Evolutionary conservation across 2,329 filamentous ascomycete genomes (phyloP).

Genomic region (Colletotrichum paranaense): DNA sequence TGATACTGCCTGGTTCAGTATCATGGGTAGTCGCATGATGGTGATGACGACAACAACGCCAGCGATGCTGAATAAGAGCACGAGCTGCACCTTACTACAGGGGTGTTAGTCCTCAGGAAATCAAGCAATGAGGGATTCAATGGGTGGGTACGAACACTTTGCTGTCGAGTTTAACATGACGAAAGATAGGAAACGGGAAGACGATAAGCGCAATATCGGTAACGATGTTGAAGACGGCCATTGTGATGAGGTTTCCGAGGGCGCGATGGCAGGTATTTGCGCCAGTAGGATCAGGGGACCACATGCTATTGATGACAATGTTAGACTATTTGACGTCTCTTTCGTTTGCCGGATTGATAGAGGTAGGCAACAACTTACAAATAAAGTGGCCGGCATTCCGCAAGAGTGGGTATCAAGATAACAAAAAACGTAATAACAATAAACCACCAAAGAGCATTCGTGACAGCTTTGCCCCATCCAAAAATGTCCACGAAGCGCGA

Average conservation of each 20-base stretch:
- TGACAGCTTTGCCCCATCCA: conserved; percentile 39
- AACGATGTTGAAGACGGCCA: conserved; percentile 45
- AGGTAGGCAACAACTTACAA: conserved; percentile 30
- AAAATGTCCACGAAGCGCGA: conserved; percentile 43
- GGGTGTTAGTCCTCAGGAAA: neutral
- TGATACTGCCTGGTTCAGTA: conserved; percentile 42
- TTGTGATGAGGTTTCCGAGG: conserved; percentile 42
- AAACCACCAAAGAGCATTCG: conserved; percentile 40
- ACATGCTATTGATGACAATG: neutral
- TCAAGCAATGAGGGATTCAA: neutral
- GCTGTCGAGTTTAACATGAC: conserved; percentile 37
- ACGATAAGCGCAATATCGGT: conserved; percentile 44
- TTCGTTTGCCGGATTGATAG: too few species aligned
- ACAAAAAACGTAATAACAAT: conserved; percentile 43
- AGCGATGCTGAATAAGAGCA: conserved; percentile 43
- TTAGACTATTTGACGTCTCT: neutral
- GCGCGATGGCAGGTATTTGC: conserved; percentile 39
- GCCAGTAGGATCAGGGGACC: conserved; percentile 17
- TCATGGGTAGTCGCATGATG: conserved; percentile 44
- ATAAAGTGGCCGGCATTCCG: conserved; percentile 42
- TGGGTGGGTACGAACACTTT: conserved; percentile 29
- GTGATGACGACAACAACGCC: conserved; percentile 43
- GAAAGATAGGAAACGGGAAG: conserved; percentile 45
- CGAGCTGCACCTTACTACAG: conserved; percentile 37
- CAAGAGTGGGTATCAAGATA: conserved; percentile 41